phyloP scores from a whole-genome alignment of 495 filamentous ascomycete species.

The Talaromyces nanjingensis region DNA sequence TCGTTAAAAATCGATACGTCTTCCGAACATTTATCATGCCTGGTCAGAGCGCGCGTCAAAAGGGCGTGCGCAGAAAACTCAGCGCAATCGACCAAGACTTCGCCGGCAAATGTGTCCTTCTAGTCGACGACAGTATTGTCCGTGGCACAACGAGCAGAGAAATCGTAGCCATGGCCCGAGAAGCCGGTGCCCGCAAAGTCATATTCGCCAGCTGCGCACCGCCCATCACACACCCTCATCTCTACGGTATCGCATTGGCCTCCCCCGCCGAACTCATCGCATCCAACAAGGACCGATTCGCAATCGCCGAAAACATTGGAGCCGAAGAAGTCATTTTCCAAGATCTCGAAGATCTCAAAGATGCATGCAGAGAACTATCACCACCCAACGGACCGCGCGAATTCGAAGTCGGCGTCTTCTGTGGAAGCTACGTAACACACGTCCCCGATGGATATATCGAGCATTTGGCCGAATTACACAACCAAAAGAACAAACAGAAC shows the following conservation, averaged over 20 bases:
- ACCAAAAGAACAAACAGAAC: constrained; percentile 4
- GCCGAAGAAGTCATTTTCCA: constrained; percentile 93
- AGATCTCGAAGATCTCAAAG: constrained; percentile 73
- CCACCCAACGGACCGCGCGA: constrained; percentile 47
- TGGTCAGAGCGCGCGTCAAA: constrained; percentile 75
- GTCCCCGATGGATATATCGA: constrained; percentile 81
- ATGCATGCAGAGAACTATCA: constrained; percentile 65
- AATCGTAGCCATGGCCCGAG: constrained; percentile 89
- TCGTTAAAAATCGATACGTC: constrained; percentile 95
- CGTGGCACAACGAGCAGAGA: constrained; percentile 86
- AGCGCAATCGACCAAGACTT: constrained; percentile 87
- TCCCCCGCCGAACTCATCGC: constrained; percentile 79
- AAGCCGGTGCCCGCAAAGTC: constrained; percentile 85
- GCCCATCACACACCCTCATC: constrained; percentile 70
- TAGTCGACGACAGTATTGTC: constrained; percentile 92
- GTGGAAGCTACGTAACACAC: constrained; percentile 80
- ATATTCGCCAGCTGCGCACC: constrained; percentile 86
- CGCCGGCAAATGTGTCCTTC: constrained; percentile 70
- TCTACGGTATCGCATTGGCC: constrained; percentile 89
- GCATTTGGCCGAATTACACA: constrained; percentile 43
- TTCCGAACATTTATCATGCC: constrained; percentile 97
- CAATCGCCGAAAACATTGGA: constrained; percentile 74
- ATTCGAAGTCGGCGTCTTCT: constrained; percentile 97
- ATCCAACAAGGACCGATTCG: constrained; percentile 59
- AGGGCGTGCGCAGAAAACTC: constrained; percentile 49